These are phyloP conservation scores for Centaurea solstitialis DNA, from an alignment of 129 eudicot species.

Conservation along the genomic window DNA sequence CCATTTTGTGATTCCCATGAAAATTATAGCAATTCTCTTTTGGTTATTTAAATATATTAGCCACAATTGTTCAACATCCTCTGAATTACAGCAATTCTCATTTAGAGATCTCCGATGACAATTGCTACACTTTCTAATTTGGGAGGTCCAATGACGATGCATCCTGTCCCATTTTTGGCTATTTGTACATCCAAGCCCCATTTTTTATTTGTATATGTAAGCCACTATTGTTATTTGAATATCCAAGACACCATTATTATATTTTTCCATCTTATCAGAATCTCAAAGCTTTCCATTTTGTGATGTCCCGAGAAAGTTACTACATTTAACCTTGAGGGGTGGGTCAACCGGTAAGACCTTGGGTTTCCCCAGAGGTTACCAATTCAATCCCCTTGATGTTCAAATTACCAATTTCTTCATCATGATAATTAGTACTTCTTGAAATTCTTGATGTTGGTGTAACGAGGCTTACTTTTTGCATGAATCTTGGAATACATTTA, in stretches of 20 bases:
- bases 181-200: background rate
- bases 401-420: background rate
- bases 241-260: background rate
- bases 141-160: background rate
- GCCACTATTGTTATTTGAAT: background rate
- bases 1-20: constrained; percentile 13
- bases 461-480: background rate
- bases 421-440: background rate
- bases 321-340: background rate
- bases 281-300: background rate
- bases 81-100: background rate
- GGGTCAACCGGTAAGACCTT: background rate
- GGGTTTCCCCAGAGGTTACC: background rate
- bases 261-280: background rate
- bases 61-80: background rate
- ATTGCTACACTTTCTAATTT: background rate
- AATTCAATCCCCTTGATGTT: background rate
- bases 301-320: constrained; percentile 5
- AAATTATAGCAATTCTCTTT: background rate
- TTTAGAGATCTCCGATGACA: background rate
- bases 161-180: background rate
- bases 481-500: background rate
- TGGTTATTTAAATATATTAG: background rate
- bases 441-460: constrained; percentile 11
- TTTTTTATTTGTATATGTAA: background rate